These are phyloP conservation scores for Saitoella complicata DNA, from an alignment of 805 yeast genomes.

Conservation along the genomic window DNA sequence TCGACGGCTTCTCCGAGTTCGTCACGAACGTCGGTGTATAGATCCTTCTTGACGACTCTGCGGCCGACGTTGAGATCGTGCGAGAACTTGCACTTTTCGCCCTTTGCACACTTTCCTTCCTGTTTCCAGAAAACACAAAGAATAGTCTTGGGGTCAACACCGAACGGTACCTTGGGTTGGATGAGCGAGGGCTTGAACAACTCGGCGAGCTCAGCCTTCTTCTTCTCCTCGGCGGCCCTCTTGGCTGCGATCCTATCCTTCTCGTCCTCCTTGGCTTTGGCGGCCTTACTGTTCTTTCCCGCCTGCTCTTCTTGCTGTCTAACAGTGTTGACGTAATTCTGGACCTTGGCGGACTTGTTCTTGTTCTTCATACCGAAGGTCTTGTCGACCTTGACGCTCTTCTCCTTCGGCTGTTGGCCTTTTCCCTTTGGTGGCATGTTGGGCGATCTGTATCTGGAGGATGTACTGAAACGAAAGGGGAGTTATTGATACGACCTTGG, in stretches of 20 bases:
- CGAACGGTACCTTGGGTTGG: constrained; percentile 80
- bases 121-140: constrained; percentile 80
- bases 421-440: constrained; percentile 30
- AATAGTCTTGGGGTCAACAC: constrained; percentile 87
- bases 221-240: constrained; percentile 80
- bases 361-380: constrained; percentile 83
- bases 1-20: constrained; percentile 15
- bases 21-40: constrained; percentile 74
- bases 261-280: constrained; percentile 75
- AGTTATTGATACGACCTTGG: too few species aligned
- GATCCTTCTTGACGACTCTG: constrained; percentile 76
- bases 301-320: not conserved
- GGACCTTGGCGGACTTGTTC: not conserved
- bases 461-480: too few species aligned
- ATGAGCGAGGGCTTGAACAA: constrained; percentile 50
- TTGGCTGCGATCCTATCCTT: constrained; percentile 50
- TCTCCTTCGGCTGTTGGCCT: not conserved
- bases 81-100: constrained; percentile 66
- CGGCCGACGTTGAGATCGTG: constrained; percentile 79
- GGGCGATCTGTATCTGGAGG: not conserved
- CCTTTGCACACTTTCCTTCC: constrained; percentile 51
- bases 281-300: constrained; percentile 59
- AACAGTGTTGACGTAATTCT: not conserved
- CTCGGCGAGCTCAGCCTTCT: constrained; percentile 72
- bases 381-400: constrained; percentile 46